Evolutionary conservation across 139 green algal genomes (phyloP).

Genomic region (Chlorella sp.): DNA sequence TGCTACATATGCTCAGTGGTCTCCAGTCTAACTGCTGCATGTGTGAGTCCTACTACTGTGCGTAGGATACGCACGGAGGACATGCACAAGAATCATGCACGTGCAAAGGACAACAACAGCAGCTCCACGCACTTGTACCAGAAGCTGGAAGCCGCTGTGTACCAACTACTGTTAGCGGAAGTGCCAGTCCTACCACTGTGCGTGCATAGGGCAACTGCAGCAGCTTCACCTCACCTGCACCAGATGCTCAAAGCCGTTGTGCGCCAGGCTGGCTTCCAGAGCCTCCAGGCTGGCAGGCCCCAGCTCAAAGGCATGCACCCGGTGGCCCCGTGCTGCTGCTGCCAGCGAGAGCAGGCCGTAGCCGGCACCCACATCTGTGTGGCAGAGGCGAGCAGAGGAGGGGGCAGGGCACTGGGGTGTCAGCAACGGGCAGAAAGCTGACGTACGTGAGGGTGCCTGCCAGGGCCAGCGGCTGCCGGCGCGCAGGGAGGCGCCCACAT

Average conservation of each 20-base stretch:
- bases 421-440: too few relatives aligned
- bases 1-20: neutral
- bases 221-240: slow-evolving; percentile 31
- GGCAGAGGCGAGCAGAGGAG: neutral
- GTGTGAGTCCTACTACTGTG: too few relatives aligned
- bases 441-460: neutral
- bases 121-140: too few relatives aligned
- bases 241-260: slow-evolving; percentile 77
- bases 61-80: too few relatives aligned
- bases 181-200: too few relatives aligned
- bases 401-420: neutral
- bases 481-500: too few relatives aligned
- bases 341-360: slow-evolving; percentile 81
- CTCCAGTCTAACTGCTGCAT: neutral
- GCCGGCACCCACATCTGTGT: slow-evolving; percentile 78
- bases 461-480: neutral
- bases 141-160: too few relatives aligned
- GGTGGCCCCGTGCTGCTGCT: slow-evolving; percentile 74
- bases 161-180: too few relatives aligned
- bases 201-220: neutral
- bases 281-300: slow-evolving; percentile 53
- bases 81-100: too few relatives aligned
- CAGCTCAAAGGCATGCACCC: slow-evolving; percentile 80
- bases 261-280: slow-evolving; percentile 62
- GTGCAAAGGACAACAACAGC: too few relatives aligned